Percentiles rank a stretch among this genome's conserved stretches.
These are phyloP conservation scores for Aaosphaeria arxii DNA, from an alignment of 2,329 filamentous ascomycete species.

Conservation along the genomic window DNA sequence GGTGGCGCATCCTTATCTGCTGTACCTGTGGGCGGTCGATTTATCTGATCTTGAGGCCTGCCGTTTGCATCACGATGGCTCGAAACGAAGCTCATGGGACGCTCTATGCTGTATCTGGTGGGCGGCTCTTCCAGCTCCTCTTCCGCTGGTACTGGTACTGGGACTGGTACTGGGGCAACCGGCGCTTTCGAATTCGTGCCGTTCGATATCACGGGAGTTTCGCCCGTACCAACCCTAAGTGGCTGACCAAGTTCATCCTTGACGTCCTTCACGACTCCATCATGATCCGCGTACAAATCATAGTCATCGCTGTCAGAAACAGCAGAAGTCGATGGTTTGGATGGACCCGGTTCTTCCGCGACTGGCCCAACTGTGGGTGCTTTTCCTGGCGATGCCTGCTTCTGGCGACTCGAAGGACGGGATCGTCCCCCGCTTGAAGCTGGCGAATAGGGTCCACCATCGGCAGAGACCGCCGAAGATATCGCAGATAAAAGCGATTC, in stretches of 20 bases:
- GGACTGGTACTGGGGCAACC: not conserved
- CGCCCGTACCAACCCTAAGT: conserved; percentile 13
- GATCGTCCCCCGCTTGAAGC: conserved; percentile 25
- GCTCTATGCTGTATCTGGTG: conserved; percentile 25
- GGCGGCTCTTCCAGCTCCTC: conserved; percentile 16
- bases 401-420: conserved; percentile 26
- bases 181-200: not conserved
- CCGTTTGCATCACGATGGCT: conserved; percentile 31
- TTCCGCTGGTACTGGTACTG: conserved; percentile 3
- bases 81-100: conserved; percentile 38
- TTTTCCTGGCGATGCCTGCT: conserved; percentile 10
- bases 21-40: conserved; percentile 9
- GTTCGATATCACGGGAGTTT: conserved; percentile 1
- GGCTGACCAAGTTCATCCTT: conserved; percentile 27
- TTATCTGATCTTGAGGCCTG: conserved; percentile 35
- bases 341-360: conserved; percentile 12
- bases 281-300: conserved; percentile 36
- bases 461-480: conserved; percentile 34
- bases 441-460: conserved; percentile 25
- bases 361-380: conserved; percentile 13
- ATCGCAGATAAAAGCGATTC: conserved; percentile 36
- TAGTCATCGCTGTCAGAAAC: conserved; percentile 23
- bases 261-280: conserved; percentile 35
- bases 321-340: conserved; percentile 9
- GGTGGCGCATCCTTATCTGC: conserved; percentile 3